Base-by-base conservation (phyloP, 305 asterid genomes). In the Stenogyne calaminthoides region DNA sequence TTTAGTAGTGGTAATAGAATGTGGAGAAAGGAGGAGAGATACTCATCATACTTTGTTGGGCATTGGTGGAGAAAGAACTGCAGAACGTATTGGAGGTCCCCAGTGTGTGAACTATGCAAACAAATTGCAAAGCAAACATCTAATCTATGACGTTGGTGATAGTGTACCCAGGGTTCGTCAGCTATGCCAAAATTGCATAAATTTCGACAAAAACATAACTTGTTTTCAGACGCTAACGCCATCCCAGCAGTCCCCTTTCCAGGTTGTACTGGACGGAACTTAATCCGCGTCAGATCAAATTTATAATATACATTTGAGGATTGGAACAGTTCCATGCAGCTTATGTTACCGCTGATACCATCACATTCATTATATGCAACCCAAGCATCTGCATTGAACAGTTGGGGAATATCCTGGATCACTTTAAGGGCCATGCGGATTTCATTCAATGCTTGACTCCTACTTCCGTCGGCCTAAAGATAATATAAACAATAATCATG, bases 71-170 rank as follows among this genome's bases (percentile, higher is more conserved):
- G 74, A 16, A 34, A 69, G 65, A 55, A 69, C n/a, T 55, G n/a
- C 7, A 69, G 55, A 12, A 69, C 22, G 5, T 54, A 69, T 20
- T 39, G 65, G 8, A 69, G 55, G 39, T 55, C 15, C 5, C 37
- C 55, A 0, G 64, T 54, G 37, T 54, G 73, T 22, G 39, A 42
- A 22, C 70, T 64, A 11, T 65, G 57, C 58, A 65, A 46, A 44
- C 70, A 37, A 63, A 63, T 18, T 39, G 69, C 64, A 52, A 68
- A 68, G 36, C 74, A 70, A 56, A 39, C 56, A 57, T 57, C 57
- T 7, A 25, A 46, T 64, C 66, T 57, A 4, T 14, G 14, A 39
- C 18, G 2, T 37, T 58, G 46, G 25, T 6, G 15, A 4, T 40
- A 11, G 6, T 44, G 69, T 3, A 36, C 10, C 36, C 0, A 19